phyloP scores from a whole-genome alignment of 345 rosid genomes.

The Salix dunnii region DNA sequence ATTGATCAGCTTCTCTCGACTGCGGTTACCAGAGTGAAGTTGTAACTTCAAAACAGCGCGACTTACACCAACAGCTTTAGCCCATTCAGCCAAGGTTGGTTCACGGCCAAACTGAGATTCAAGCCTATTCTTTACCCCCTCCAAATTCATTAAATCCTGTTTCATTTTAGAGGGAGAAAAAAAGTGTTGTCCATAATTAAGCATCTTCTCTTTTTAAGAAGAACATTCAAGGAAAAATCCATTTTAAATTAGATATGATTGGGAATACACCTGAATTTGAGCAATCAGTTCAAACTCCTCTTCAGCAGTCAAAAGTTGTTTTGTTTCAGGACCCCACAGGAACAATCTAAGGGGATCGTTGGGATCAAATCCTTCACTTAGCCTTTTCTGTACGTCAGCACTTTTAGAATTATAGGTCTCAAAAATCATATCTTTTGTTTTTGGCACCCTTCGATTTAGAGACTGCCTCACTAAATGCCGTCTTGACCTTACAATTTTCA shows the following conservation, averaged over 20 bases:
- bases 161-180: not conserved
- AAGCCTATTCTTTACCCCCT: conserved; percentile 60
- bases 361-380: conserved; percentile 44
- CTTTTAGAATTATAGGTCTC: conserved; percentile 40
- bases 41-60: conserved; percentile 52
- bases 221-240: not conserved
- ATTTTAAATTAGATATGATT: conserved; percentile 1
- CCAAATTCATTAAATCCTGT: conserved; percentile 61
- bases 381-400: conserved; percentile 37
- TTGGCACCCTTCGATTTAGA: conserved; percentile 47
- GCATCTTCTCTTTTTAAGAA: not conserved
- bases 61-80: conserved; percentile 62
- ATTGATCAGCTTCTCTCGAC: conserved; percentile 63
- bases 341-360: conserved; percentile 70
- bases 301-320: conserved; percentile 62
- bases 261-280: conserved; percentile 61
- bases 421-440: conserved; percentile 26
- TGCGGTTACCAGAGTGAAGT: conserved; percentile 55
- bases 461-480: conserved; percentile 57
- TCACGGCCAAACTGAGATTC: conserved; percentile 68
- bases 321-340: conserved; percentile 78
- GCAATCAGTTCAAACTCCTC: conserved; percentile 66
- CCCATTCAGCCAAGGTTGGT: conserved; percentile 79
- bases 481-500: conserved; percentile 57
- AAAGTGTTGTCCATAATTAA: conserved; percentile 13